Conservation (phyloP, 1,284 basidiomycete species). For the Apiotrichum veenhuisii region DNA sequence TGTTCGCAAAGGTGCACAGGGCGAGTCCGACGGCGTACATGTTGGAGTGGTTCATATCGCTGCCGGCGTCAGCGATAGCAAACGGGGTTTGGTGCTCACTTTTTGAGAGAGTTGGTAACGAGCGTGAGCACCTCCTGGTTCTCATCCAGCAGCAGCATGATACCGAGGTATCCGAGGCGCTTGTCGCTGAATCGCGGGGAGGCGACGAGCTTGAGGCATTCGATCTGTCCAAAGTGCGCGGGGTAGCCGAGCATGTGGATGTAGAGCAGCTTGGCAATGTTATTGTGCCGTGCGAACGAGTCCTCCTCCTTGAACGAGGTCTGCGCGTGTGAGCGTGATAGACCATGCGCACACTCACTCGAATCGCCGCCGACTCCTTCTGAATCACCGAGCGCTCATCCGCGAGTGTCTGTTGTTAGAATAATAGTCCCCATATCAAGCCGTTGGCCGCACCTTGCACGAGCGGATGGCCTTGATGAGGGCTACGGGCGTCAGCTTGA, state of each 20-base stretch:
- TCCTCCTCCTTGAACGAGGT: slow-evolving; percentile 98
- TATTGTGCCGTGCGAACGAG: slow-evolving; percentile 88
- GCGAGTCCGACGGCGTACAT: slow-evolving; percentile 98
- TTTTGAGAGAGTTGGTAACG: slow-evolving; percentile 97
- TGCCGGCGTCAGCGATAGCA: slow-evolving; percentile 43
- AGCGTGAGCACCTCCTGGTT: slow-evolving; percentile 96
- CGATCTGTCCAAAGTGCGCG: slow-evolving; percentile 99
- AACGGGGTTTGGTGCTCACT: slow-evolving; percentile 60
- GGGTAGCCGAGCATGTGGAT: slow-evolving; percentile 99
- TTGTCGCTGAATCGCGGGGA: slow-evolving; percentile 96
- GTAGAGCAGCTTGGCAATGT: slow-evolving; percentile 96
- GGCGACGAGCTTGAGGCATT: slow-evolving; percentile 98
- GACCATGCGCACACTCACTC: slow-evolving; percentile 45
- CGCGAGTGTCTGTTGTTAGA: slow-evolving; percentile 73
- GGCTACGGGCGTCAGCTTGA: slow-evolving; percentile 54
- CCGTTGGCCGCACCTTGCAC: slow-evolving; percentile 67
- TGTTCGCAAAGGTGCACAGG: slow-evolving; percentile 97
- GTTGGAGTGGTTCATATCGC: slow-evolving; percentile 99
- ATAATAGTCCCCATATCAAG: too few species aligned
- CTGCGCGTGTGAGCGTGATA: slow-evolving; percentile 11
- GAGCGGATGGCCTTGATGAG: slow-evolving; percentile 91
- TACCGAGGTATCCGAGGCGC: slow-evolving; percentile 91
- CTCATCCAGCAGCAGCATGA: slow-evolving; percentile 97
- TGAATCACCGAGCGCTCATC: slow-evolving; percentile 97
- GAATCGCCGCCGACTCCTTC: slow-evolving; percentile 96